These are phyloP conservation scores for Peribolospora kevripleyi DNA, from an alignment of 768 basidiomycete species.

Conservation along the genomic window DNA sequence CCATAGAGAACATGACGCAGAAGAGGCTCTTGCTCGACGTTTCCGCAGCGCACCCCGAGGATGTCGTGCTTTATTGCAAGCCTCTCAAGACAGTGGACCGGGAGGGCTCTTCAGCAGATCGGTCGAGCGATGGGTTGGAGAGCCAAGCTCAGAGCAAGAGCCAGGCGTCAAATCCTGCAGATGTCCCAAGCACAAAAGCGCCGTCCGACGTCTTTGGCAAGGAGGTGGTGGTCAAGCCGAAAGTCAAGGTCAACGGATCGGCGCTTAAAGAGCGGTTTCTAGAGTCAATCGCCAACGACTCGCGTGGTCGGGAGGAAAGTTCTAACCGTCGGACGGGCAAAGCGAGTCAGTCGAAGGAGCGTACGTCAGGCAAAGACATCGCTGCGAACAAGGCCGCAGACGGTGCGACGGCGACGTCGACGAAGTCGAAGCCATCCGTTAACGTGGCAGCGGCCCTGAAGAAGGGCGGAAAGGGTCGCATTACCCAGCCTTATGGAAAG, in stretches of 20 bases:
- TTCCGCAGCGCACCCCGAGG: conserved; percentile 16
- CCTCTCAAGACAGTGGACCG: not conserved
- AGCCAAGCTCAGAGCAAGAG: no score
- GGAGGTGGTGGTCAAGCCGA: no score
- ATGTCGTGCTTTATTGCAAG: conserved; percentile 13
- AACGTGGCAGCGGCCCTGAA: conserved; percentile 15
- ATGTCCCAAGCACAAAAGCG: no score
- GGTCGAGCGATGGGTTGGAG: not conserved
- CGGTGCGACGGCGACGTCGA: not conserved
- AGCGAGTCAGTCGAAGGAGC: no score
- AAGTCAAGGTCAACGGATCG: not conserved
- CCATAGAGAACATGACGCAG: conserved; percentile 14
- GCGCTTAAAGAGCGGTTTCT: conserved; percentile 19
- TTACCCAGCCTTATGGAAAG: conserved; percentile 16
- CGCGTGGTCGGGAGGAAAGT: conserved; percentile 3
- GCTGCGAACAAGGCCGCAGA: conserved; percentile 7
- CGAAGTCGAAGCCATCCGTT: conserved; percentile 6
- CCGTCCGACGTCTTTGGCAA: no score
- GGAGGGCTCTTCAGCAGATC: not conserved
- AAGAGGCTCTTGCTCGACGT: conserved; percentile 12
- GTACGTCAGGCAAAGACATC: not conserved
- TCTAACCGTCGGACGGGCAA: not conserved
- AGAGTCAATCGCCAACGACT: conserved; percentile 14
- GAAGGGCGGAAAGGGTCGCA: conserved; percentile 15
- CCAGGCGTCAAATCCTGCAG: no score